Percentiles rank a stretch among this genome's conserved stretches.
Conservation (phyloP, 2,329 filamentous ascomycete genomes). For the Trichoderma atroviride region DNA sequence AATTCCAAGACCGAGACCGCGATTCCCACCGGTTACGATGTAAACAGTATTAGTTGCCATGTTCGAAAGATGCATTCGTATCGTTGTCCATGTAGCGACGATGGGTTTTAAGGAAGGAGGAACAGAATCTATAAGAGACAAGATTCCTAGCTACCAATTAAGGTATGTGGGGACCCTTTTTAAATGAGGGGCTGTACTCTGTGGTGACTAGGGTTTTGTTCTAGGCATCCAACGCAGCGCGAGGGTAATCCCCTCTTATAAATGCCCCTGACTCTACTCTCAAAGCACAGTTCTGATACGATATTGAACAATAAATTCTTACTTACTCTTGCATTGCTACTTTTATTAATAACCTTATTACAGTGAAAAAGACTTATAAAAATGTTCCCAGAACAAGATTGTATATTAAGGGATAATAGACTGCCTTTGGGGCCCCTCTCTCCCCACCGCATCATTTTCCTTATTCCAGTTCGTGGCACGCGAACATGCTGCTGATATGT, state of each 20-base stretch:
- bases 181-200: background rate
- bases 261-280: too few relatives aligned
- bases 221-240: too few relatives aligned
- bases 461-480: background rate
- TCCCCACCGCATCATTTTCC: background rate
- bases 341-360: background rate
- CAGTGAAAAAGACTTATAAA: background rate
- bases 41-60: conserved; percentile 36
- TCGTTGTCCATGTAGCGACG: background rate
- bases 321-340: too few relatives aligned
- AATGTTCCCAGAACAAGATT: background rate
- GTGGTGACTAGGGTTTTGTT: background rate
- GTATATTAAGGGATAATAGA: background rate
- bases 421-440: background rate
- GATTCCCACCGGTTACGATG: conserved; percentile 46
- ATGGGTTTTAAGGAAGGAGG: too few relatives aligned
- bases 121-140: background rate
- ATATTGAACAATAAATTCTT: too few relatives aligned
- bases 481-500: background rate
- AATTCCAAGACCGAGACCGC: conserved; percentile 46
- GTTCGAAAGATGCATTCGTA: too few relatives aligned
- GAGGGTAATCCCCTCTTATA: too few relatives aligned
- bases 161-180: background rate
- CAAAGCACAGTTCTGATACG: too few relatives aligned
- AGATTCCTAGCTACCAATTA: background rate